Conservation (phyloP, 2,329 filamentous ascomycete genomes). For the Penicillium sp. region DNA sequence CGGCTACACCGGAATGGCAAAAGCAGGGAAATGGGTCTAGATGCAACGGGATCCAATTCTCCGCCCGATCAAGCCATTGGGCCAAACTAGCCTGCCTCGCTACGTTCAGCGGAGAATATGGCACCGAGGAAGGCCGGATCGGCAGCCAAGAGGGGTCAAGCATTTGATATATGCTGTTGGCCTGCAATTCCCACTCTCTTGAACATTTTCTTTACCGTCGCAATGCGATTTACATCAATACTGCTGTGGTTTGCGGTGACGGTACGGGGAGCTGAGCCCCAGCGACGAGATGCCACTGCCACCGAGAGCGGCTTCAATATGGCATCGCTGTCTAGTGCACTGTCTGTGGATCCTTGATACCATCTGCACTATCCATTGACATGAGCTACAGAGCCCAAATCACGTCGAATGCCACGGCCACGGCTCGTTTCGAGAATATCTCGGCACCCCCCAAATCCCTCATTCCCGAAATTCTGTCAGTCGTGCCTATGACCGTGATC, state of each 20-base stretch:
- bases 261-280: conserved; percentile 13
- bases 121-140: conserved; percentile 6
- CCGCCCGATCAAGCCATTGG: not conserved
- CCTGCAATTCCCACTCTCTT: not conserved
- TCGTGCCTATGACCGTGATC: conserved; percentile 31
- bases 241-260: conserved; percentile 17
- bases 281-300: conserved; percentile 9
- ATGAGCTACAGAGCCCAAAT: conserved; percentile 8
- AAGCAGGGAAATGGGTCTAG: not conserved
- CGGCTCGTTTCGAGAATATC: conserved; percentile 32
- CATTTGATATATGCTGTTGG: conserved; percentile 16
- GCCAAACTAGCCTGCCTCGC: not conserved
- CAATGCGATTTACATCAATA: conserved; percentile 17
- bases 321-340: conserved; percentile 17
- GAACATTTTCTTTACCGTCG: not conserved
- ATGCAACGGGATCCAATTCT: not conserved
- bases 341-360: conserved; percentile 11
- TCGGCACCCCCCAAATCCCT: conserved; percentile 31
- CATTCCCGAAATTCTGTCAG: conserved; percentile 31
- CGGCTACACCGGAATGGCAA: not conserved
- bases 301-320: conserved; percentile 17
- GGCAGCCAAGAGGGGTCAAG: conserved; percentile 9
- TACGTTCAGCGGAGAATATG: not conserved
- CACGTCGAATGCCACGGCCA: conserved; percentile 21
- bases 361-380: conserved; percentile 1